Evolutionary conservation across 148 eudicot genomes (phyloP), one percentile per base, ranked within the genome.

Genomic region (Tetragonia tetragonoides): DNA sequence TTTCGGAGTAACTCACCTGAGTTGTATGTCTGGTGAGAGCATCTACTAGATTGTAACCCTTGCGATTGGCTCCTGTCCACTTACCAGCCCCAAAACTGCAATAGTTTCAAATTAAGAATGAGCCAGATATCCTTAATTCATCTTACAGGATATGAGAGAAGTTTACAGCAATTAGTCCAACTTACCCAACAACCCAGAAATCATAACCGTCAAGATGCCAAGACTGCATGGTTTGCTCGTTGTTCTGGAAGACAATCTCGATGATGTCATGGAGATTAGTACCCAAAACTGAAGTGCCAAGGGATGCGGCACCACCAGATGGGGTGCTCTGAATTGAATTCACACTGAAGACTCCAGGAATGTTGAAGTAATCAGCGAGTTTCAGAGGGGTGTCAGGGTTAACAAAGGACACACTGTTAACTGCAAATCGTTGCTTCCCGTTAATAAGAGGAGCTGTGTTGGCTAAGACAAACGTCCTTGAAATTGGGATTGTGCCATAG

Each of bases 171-270:
- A 56, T 11, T 21, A 3, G 61, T 57, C 40, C 18, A 49, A 81
- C 89, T 66, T 87, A 95, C 97, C 95, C 97, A 61, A 93, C 97
- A 80, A 87, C 93, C 99, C 99, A 96, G 84, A 93, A 93, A 78
- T 93, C 99, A 86, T 96, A 93, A 56, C 99, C 99, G 81, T 93
- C 97, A 79, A 96, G 95, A 88, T 96, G 99, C 98, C 97, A 93
- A 37, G 98, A 90, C 69, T 93, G 98, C 83, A 90, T 54, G 14
- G 82, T 39, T 38, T 79, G 83, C 82, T 93, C 99, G 38, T 89
- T 84, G 70, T 93, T 89, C 75, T 92, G 99, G 86, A 92, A 95
- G 60, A 95, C 89, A 28, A 95, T 65, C 80, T 95, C 97, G 23
- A 92, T 80, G 84, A 92, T 92, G 34, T 95, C 96, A 38, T 95